Percentiles rank a stretch among this genome's conserved stretches.
phyloP scores from a whole-genome alignment of 1,284 basidiomycete genomes.

The Apiotrichum laibachii region DNA sequence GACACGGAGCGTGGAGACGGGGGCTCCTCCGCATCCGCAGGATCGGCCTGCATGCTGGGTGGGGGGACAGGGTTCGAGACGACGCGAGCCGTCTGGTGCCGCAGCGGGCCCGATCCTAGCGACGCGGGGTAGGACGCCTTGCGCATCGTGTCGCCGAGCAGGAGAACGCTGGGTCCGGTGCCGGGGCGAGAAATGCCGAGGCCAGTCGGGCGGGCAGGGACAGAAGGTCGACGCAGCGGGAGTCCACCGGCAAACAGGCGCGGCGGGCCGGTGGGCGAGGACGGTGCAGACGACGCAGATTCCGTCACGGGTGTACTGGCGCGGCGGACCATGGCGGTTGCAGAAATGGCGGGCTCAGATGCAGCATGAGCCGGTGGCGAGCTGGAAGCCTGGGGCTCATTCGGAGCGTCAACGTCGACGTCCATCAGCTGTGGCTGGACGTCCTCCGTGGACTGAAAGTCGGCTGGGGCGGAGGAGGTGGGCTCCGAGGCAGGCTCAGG shows the following conservation, averaged over 20 bases:
- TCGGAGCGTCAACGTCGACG: no score
- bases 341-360: no score
- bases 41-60: neutral
- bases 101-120: slow-evolving; percentile 38
- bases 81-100: slow-evolving; percentile 33
- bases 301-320: neutral
- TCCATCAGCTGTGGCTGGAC: no score
- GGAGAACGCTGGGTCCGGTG: neutral
- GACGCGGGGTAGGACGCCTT: slow-evolving; percentile 46
- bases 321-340: neutral
- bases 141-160: slow-evolving; percentile 2
- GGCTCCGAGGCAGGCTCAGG: no score
- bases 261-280: neutral
- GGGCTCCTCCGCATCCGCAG: neutral
- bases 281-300: neutral
- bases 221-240: slow-evolving; percentile 8
- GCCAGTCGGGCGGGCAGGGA: slow-evolving; percentile 5
- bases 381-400: no score
- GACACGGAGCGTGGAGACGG: slow-evolving; percentile 5
- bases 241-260: neutral
- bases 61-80: slow-evolving; percentile 42
- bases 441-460: no score
- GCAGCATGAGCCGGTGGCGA: no score
- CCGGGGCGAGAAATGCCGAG: neutral
- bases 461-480: no score